Base-by-base conservation (phyloP, 768 basidiomycete genomes). In the Pholiota conissans region DNA sequence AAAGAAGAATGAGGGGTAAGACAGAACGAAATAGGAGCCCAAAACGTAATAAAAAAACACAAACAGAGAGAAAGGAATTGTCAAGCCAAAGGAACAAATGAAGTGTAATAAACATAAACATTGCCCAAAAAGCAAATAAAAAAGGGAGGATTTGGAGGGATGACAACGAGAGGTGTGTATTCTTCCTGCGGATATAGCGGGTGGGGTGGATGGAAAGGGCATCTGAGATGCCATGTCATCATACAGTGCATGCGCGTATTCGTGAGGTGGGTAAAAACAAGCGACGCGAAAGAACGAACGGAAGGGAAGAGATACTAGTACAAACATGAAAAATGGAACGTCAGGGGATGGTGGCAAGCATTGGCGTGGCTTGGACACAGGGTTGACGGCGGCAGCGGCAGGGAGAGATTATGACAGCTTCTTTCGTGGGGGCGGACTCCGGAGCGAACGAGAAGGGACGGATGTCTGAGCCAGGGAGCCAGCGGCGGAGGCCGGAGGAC, bases 111-210 rank as follows among this genome's bases (percentile, higher is more conserved):
- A 39, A 39, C 37, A 39, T 39, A 39, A 39, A 39, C 37, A 39
- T 39, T 39, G 37, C 37, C 37, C 37, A 52, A 52, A 11, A 8
- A 52, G 24, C 14, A 37, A 32, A 37, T n/a, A 8, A 30, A 42
- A 45, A 40, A 42, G 35, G n/a, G 39, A 27, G 37, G 39, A 54
- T 28, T n/a, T n/a, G n/a, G n/a, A n/a, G n/a, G n/a, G n/a, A 54
- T 54, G 45, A 46, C 29, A 45, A 54, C 52, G 22, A 30, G 40
- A 54, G 29, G 52, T 47, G 48, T 46, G 54, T 30, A 55, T 49
- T 55, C 27, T 22, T 42, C 34, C 34, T 40, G 18, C 9, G 54
- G 42, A 32, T 35, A 55, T 47, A 35, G 29, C n/a, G 54, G 47
- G 54, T 35, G 54, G 37, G 37, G n/a, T n/a, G n/a, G n/a, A n/a